These are phyloP conservation scores for Russula compacta DNA, from an alignment of 768 basidiomycete species.

Conservation along the genomic window DNA sequence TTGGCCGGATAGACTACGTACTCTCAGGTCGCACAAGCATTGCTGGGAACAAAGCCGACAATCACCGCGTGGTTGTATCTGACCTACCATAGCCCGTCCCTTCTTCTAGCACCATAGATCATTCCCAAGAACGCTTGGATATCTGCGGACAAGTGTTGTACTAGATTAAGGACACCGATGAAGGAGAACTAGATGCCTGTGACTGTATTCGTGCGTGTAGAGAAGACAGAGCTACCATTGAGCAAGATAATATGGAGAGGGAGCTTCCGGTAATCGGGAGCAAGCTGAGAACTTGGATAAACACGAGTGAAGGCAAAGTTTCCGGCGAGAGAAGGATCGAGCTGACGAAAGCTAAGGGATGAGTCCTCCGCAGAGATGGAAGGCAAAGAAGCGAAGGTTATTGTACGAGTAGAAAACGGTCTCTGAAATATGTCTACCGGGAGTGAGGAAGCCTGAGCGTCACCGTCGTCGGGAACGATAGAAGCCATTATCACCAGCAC, in stretches of 20 bases:
- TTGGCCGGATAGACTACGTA: constrained; percentile 38
- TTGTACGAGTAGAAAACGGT: constrained; percentile 33
- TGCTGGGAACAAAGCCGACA: constrained; percentile 29
- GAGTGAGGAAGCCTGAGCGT: constrained; percentile 36
- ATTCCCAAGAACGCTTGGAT: constrained; percentile 45
- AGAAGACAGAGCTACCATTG: constrained; percentile 31
- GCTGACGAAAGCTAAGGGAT: constrained; percentile 42
- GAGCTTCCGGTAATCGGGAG: constrained; percentile 35
- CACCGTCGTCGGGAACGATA: constrained; percentile 33
- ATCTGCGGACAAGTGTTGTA: constrained; percentile 42
- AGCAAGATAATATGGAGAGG: constrained; percentile 38
- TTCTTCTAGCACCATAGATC: constrained; percentile 31
- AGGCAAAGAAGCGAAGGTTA: not conserved
- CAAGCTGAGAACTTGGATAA: constrained; percentile 26
- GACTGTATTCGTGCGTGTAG: not conserved
- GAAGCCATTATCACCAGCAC: not conserved
- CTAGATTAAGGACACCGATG: constrained; percentile 20
- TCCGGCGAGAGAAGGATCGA: constrained; percentile 33
- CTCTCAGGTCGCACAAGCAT: constrained; percentile 27
- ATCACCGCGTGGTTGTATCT: constrained; percentile 40
- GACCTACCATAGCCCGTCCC: constrained; percentile 38
- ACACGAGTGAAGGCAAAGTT: constrained; percentile 34
- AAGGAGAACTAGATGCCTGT: too few relatives aligned
- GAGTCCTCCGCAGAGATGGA: constrained; percentile 21
- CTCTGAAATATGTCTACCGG: constrained; percentile 38